Evolutionary conservation across 2,329 filamentous ascomycete genomes (phyloP), one percentile per base, ranked within the genome.

Genomic region (Fusarium sp.): DNA sequence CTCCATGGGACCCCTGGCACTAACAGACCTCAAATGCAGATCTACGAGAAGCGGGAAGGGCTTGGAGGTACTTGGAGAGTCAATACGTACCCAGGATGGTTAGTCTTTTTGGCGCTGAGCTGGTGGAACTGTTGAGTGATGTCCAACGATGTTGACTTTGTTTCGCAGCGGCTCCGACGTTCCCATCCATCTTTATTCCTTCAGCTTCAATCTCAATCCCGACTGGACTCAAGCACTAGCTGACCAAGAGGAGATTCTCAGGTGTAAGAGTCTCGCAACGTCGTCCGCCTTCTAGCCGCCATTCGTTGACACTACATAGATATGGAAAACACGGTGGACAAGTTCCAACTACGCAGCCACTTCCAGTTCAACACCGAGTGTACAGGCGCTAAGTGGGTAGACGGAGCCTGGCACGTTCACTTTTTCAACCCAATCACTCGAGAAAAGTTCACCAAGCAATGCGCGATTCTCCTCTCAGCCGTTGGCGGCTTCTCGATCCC

Each of bases 141-240:
- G 25, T 25, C 5, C 25, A 25, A 25, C 25, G 5, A 37, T 38
- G 35, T 8, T 38, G 37, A 38, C 37, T 38, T 9, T n/a, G 10
- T 10, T 38, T 38, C 14, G 1, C 7, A 69, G 69, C 22, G 72
- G 72, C n/a, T 75, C 59, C 12, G 72, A 75, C 62, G 66, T 75
- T 2, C 68, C 63, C 6, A 65, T 63, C 27, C 65, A 84, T 72
- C 79, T 85, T 3, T 86, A 85, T 64, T 85, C 84, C 0, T 85
- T 84, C 77, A 83, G 81, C 40, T 85, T 85, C 74, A 83, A 81
- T 20, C 74, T 81, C 12, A 85, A 85, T 32, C 82, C 83, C 0
- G 69, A 84, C 54, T 85, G 83, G 83, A 80, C 80, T 12, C 78
- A 80, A 61, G 76, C 81, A 61, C 79, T 81, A 27, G 79, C 78